Evolutionary conservation across 768 basidiomycete genomes (phyloP).

Genomic region (Pleurotus eryngii): DNA sequence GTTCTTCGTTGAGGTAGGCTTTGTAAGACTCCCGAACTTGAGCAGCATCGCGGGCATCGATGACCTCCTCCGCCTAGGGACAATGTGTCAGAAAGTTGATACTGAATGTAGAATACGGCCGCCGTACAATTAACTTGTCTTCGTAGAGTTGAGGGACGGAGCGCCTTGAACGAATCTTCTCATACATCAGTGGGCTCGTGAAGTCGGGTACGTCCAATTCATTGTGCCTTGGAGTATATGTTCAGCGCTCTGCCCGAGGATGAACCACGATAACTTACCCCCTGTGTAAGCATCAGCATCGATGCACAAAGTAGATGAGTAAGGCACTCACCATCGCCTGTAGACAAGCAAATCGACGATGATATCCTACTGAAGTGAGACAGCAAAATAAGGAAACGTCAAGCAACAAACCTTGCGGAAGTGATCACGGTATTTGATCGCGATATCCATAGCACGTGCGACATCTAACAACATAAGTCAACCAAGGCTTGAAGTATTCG

Average conservation of each 20-base stretch:
- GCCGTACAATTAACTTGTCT: constrained; percentile 65
- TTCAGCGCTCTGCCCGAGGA: too few species aligned
- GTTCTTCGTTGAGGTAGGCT: constrained; percentile 57
- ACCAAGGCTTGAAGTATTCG: background rate
- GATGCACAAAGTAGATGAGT: background rate
- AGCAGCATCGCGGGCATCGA: constrained; percentile 48
- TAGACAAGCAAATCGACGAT: constrained; percentile 90
- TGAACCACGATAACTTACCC: constrained; percentile 30
- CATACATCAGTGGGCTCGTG: constrained; percentile 90
- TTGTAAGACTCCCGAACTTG: constrained; percentile 57
- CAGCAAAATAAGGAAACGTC: background rate
- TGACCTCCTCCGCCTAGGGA: constrained; percentile 43
- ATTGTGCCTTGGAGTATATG: constrained; percentile 58
- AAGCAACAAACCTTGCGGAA: constrained; percentile 65
- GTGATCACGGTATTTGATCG: constrained; percentile 80
- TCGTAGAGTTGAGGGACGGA: constrained; percentile 85
- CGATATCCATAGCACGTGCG: constrained; percentile 79
- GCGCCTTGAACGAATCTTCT: constrained; percentile 72
- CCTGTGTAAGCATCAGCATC: constrained; percentile 20
- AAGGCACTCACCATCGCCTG: constrained; percentile 60
- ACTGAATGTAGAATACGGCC: background rate
- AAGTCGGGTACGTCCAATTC: constrained; percentile 85
- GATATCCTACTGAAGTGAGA: constrained; percentile 50
- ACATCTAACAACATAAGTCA: constrained; percentile 51
- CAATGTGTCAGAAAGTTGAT: background rate